phyloP scores from a whole-genome alignment of 331 rosid genomes.

The Stylosanthes scabra region DNA sequence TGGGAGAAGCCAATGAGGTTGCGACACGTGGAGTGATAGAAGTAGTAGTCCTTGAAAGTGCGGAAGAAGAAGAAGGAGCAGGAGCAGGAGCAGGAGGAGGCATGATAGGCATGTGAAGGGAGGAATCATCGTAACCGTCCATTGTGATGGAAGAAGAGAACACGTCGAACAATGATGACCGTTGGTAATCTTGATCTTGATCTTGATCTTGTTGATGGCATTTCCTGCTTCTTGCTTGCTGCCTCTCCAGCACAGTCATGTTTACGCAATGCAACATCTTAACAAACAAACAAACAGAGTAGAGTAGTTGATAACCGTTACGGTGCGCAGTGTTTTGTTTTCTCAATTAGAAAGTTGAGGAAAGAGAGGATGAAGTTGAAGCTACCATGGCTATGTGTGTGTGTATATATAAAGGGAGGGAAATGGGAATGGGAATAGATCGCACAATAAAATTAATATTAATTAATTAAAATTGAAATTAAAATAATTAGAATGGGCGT shows the following conservation, averaged over 20 bases:
- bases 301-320: not conserved
- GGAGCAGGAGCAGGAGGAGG: no score
- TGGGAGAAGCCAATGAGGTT: slow-evolving; percentile 17
- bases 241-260: slow-evolving; percentile 70
- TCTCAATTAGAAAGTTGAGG: not conserved
- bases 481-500: not conserved
- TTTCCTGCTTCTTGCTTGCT: slow-evolving; percentile 45
- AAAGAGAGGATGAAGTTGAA: not conserved
- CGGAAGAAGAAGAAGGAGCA: slow-evolving; percentile 28
- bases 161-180: slow-evolving; percentile 29
- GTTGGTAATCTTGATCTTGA: not conserved
- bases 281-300: no score
- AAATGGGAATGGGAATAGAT: not conserved
- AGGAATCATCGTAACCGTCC: not conserved
- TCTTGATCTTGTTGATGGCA: slow-evolving; percentile 47
- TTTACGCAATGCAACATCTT: slow-evolving; percentile 67
- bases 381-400: slow-evolving; percentile 1
- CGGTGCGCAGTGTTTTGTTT: slow-evolving; percentile 45
- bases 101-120: no score
- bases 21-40: slow-evolving; percentile 53
- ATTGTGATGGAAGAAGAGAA: slow-evolving; percentile 18
- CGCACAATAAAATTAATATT: not conserved
- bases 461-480: not conserved
- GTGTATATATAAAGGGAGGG: slow-evolving; percentile 52
- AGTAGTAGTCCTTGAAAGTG: slow-evolving; percentile 36